These are phyloP conservation scores for Fusarium sp. DNA, from an alignment of 2,329 filamentous ascomycete species.

Conservation along the genomic window DNA sequence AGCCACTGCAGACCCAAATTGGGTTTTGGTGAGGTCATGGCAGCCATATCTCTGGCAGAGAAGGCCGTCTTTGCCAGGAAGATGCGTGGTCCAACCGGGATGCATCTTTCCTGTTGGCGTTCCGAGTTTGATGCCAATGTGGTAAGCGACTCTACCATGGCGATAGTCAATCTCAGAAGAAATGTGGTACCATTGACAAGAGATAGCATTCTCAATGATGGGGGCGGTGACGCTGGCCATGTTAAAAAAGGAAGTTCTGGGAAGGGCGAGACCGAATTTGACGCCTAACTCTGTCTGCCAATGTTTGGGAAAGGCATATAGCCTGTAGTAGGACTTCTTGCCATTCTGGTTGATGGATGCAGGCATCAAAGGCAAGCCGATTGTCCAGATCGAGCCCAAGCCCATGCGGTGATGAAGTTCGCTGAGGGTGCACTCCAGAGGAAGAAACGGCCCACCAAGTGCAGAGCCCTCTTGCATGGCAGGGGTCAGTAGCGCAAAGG, in stretches of 20 bases:
- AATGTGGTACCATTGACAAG: background rate
- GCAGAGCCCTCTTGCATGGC: constrained; percentile 8
- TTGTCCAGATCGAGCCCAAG: background rate
- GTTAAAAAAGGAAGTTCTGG: too few species aligned
- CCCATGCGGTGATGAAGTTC: background rate
- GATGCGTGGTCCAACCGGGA: background rate
- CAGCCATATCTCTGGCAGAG: background rate
- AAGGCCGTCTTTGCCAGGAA: background rate
- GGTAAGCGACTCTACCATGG: background rate
- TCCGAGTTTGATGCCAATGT: background rate
- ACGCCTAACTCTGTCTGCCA: background rate
- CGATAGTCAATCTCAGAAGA: background rate
- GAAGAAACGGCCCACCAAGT: background rate
- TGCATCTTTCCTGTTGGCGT: background rate
- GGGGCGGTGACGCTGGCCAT: too few species aligned
- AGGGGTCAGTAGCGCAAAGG: background rate
- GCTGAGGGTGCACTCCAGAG: background rate
- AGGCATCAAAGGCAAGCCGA: background rate
- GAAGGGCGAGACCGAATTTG: too few species aligned
- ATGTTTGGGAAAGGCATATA: background rate
- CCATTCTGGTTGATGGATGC: background rate
- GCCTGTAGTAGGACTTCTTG: background rate
- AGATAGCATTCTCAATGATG: too few species aligned
- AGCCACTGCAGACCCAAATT: background rate
- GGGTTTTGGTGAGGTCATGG: background rate